Conservation (phyloP, 202 grass and related monocot species). For the Zoysia matrella region DNA sequence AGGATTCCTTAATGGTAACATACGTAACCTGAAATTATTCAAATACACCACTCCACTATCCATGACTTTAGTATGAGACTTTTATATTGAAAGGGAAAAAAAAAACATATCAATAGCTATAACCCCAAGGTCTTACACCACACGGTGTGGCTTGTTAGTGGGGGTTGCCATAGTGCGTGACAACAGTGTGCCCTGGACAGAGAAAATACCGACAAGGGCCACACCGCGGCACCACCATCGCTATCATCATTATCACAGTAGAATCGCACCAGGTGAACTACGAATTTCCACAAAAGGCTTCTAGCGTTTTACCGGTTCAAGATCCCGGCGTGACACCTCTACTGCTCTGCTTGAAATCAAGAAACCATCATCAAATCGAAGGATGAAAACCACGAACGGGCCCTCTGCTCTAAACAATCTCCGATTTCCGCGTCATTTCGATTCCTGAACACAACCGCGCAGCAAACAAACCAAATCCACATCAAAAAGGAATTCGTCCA, state of each 20-base stretch:
- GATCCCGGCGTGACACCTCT: constrained; percentile 28
- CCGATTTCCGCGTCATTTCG: not conserved
- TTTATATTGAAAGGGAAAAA: not conserved
- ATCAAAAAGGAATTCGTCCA: not conserved
- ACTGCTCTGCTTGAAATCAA: not conserved
- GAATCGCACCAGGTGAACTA: not conserved
- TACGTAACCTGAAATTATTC: not conserved
- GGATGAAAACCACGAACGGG: not conserved
- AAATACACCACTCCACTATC: too few species aligned
- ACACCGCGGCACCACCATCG: constrained; percentile 20
- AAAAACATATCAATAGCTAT: not conserved
- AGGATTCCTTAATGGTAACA: not conserved
- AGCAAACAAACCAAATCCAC: not conserved
- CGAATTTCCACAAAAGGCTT: not conserved
- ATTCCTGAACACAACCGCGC: not conserved
- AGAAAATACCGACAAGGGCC: not conserved
- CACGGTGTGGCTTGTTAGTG: not conserved
- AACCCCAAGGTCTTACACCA: not conserved
- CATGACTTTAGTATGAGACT: not conserved
- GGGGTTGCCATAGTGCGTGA: constrained; percentile 3
- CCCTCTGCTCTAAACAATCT: not conserved
- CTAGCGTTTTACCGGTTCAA: not conserved
- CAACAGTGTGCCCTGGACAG: not conserved
- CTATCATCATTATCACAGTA: constrained; percentile 16
- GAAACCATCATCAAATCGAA: not conserved